Evolutionary conservation across 2,329 filamentous ascomycete genomes (phyloP), one percentile per base, ranked within the genome.

Genomic region (Botrytis paeoniae): DNA sequence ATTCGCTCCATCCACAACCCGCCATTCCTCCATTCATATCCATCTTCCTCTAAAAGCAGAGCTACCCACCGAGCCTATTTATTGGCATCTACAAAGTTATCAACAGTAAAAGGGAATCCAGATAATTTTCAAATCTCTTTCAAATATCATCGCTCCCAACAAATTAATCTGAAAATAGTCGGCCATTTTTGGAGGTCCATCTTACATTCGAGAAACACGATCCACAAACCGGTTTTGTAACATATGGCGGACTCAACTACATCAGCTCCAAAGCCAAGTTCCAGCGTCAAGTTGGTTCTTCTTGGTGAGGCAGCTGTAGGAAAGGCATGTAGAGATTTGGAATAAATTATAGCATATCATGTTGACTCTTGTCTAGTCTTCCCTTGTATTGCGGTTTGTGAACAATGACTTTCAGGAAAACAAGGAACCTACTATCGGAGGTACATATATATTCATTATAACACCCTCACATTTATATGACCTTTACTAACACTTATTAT

Each of bases 331-430:
- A 22, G 43, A 57, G 29, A 70, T 73, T 20, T 59, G 20, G 16
- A 4, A 25, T 39, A 20, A 18, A 41, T 60, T 10, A 25, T 43
- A 22, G 51, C 35, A 8, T 35, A 64, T 45, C n/a, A 48, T 71
- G 59, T 75, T 80, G 68, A 79, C 45, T 9, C 54, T 45, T 20
- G 2, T 25, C 39, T 66, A 97, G 96, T 98, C 96, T 68, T 99
- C 96, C 63, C 91, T 99, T 74, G 96, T 99, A 76, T 89, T 99
- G 82, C 94, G 96, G 81, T 99, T 99, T 84, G 96, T 99, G 82
- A 98, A 98, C 88, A 96, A 99, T 85, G 95, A 98, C 84, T 99
- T 99, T 81, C 96, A 99, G 86, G 96, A 98, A 85, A 98, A 98
- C 85, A 98, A 98, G 87, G 96, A 99, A 83, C 96, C 96, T 75